These are phyloP conservation scores for Fusarium virguliforme DNA, from an alignment of 2,329 filamentous ascomycete species.

Conservation along the genomic window DNA sequence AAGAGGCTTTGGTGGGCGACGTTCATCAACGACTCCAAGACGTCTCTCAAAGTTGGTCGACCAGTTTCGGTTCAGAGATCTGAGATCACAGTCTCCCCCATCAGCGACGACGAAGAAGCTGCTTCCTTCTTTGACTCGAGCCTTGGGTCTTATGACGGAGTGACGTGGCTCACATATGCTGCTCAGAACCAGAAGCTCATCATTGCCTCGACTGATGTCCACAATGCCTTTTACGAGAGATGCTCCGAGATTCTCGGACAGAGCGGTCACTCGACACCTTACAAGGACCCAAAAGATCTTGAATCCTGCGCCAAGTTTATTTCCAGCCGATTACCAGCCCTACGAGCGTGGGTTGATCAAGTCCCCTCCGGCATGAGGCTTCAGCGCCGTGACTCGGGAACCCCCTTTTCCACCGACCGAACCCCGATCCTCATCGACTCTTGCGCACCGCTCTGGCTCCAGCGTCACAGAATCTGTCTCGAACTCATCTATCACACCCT, in stretches of 20 bases:
- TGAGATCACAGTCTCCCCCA: constrained; percentile 57
- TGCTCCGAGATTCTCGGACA: constrained; percentile 23
- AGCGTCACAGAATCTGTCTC: constrained; percentile 58
- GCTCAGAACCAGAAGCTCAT: constrained; percentile 41
- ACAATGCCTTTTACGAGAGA: constrained; percentile 53
- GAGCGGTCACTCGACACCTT: constrained; percentile 15
- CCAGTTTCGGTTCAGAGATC: constrained; percentile 58
- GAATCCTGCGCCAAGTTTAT: constrained; percentile 42
- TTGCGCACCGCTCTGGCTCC: constrained; percentile 60
- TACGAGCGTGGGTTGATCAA: constrained; percentile 41
- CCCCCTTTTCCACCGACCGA: constrained; percentile 56
- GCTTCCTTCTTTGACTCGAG: constrained; percentile 36
- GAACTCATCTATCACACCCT: constrained; percentile 61
- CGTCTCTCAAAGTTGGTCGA: constrained; percentile 63
- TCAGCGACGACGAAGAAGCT: constrained; percentile 46
- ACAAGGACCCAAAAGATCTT: constrained; percentile 36
- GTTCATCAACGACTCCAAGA: constrained; percentile 65
- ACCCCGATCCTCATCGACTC: constrained; percentile 44
- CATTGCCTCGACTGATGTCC: constrained; percentile 45
- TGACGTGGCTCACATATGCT: constrained; percentile 48
- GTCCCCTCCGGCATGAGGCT: constrained; percentile 58
- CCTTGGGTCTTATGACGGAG: constrained; percentile 35
- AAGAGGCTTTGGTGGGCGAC: constrained; percentile 69
- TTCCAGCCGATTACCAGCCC: constrained; percentile 51
- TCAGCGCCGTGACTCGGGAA: constrained; percentile 50